Base-by-base conservation (phyloP, 352 stramenopile genomes). In the Elongisporangium anandrum region DNA sequence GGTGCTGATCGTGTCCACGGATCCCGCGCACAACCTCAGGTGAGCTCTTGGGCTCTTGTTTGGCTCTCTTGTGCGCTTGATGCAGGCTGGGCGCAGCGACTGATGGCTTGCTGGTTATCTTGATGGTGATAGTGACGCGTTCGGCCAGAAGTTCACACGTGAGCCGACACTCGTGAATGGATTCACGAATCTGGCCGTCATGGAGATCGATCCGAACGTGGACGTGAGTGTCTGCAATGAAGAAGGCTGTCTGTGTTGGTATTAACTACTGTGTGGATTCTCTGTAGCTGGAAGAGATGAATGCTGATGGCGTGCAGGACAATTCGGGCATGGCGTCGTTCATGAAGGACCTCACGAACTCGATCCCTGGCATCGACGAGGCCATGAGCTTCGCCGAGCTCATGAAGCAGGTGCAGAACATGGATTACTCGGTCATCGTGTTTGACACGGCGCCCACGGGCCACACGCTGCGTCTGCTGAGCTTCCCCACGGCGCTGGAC, bases 341-440 rank as follows among this genome's bases (percentile, higher is more conserved):
- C 70, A 96, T 99, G 85, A 96, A 96, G 56, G 95, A 99, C 74
- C 80, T 99, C 52, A 98, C 93, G 29, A 98, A 97, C 70, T 98
- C 90, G 58, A 99, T 99, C 75, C 97, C 97, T 1, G 97, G 97
- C 54, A 99, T 99, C 73, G 97, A 99, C 72, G 97, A 99, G 61
- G 96, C 96, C 69, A 99, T 99, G 96, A 97, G 85, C 62, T 99
- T 99, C 79, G 96, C 92, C 13, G 96, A 99, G 77, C 85, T 99
- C 54, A 99, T 99, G 96, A 98, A 99, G 77, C 88, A 96, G 66
- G 94, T 99, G 41, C 96, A 99, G 73, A 93, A 83, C 59, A 97
- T 99, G 81, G 96, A 99, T 68, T 99, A 98, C 79, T 95, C 95
- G 63, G 92, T 98, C 8, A 98, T 99, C 51, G 96, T 99, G 54